Conservation (phyloP, 331 rosid genomes). For the Malus hybrid region DNA sequence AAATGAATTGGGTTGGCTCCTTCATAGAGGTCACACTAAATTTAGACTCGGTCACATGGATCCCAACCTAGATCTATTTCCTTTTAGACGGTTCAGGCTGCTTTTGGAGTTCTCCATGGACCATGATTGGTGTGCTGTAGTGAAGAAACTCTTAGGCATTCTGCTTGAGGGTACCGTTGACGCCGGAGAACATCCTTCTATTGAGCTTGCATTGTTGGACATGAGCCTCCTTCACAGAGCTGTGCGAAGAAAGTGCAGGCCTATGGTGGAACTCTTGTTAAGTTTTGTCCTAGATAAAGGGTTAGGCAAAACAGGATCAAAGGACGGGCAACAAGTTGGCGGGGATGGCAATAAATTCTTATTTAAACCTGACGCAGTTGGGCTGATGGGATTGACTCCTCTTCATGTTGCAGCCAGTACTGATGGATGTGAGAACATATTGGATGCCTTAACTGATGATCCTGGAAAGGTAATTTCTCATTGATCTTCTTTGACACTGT, state of each 20-base stretch:
- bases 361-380: slow-evolving; percentile 55
- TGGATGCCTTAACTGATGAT: slow-evolving; percentile 73
- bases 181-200: slow-evolving; percentile 40
- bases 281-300: slow-evolving; percentile 38
- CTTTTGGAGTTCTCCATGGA: slow-evolving; percentile 79
- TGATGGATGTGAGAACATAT: slow-evolving; percentile 49
- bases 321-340: slow-evolving; percentile 26
- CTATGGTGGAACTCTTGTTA: slow-evolving; percentile 63
- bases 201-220: slow-evolving; percentile 47
- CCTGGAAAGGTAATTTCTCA: slow-evolving; percentile 54
- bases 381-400: slow-evolving; percentile 78
- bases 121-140: slow-evolving; percentile 88
- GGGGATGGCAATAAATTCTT: slow-evolving; percentile 24
- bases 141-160: slow-evolving; percentile 53
- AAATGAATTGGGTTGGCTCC: slow-evolving; percentile 88
- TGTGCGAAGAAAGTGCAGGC: slow-evolving; percentile 61
- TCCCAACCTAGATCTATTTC: slow-evolving; percentile 45
- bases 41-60: slow-evolving; percentile 43
- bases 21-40: slow-evolving; percentile 51
- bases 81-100: slow-evolving; percentile 56
- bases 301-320: slow-evolving; percentile 19
- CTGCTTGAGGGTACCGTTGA: slow-evolving; percentile 58
- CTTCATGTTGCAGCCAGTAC: slow-evolving; percentile 78
- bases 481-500: neutral
- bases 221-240: slow-evolving; percentile 75